These are phyloP conservation scores for Zymoseptoria pseudotritici DNA, from an alignment of 2,329 filamentous ascomycete species.

Conservation along the genomic window DNA sequence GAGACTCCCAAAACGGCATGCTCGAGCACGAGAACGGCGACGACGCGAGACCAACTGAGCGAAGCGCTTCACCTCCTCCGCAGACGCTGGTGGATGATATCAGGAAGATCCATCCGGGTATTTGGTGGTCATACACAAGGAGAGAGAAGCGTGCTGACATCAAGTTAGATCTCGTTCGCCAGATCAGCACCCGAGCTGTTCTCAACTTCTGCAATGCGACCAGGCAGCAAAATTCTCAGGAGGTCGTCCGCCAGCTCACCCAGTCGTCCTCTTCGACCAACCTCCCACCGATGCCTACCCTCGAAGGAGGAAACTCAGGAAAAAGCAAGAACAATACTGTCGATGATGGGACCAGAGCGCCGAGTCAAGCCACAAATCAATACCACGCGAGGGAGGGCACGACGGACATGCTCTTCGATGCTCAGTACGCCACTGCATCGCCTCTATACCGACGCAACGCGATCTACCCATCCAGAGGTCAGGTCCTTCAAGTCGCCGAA, in stretches of 20 bases:
- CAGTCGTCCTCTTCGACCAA: background rate
- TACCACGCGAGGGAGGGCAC: background rate
- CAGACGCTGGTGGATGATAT: background rate
- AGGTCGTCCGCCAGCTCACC: background rate
- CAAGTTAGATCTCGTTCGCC: background rate
- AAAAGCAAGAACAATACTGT: background rate
- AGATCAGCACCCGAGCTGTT: background rate
- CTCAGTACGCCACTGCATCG: background rate
- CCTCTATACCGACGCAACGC: background rate
- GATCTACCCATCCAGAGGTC: background rate
- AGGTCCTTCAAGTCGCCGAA: background rate
- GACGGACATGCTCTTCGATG: background rate
- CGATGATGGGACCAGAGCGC: background rate
- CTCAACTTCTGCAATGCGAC: background rate
- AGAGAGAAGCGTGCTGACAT: background rate
- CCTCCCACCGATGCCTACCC: background rate
- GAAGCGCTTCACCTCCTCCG: background rate
- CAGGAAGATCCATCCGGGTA: conserved; percentile 1
- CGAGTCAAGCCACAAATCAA: background rate
- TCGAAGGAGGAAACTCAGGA: background rate
- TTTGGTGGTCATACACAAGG: background rate
- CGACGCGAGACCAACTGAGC: background rate
- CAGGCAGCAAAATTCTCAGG: background rate
- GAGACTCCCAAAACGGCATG: background rate
- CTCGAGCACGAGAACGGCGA: background rate